Conservation (phyloP, 1,139 yeast genomes). For the Geotrichum carabidarum region DNA sequence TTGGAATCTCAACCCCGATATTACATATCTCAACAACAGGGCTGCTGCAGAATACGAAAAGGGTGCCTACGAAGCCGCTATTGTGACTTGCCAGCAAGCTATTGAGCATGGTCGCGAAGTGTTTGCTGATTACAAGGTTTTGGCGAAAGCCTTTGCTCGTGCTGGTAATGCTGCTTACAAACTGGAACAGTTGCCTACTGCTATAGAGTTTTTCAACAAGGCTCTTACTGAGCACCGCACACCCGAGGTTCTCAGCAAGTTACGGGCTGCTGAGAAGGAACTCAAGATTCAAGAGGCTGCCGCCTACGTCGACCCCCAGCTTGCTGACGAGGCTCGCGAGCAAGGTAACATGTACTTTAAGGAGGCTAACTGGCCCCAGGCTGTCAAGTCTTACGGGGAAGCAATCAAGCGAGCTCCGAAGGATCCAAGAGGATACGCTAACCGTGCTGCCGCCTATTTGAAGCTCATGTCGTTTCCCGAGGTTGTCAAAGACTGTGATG, state of each 20-base stretch:
- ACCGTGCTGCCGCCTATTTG: conserved; percentile 94
- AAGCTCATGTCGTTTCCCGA: conserved; percentile 97
- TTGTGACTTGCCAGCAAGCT: conserved; percentile 74
- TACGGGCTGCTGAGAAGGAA: conserved; percentile 82
- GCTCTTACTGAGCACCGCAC: conserved; percentile 96
- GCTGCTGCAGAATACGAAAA: conserved; percentile 98
- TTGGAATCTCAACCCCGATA: conserved; percentile 75
- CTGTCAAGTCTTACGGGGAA: conserved; percentile 90
- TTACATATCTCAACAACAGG: conserved; percentile 90
- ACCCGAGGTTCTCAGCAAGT: conserved; percentile 83
- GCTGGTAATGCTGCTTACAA: conserved; percentile 79
- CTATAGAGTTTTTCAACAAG: conserved; percentile 77
- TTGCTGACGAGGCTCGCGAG: conserved; percentile 93
- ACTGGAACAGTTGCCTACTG: conserved; percentile 63
- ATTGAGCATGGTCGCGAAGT: conserved; percentile 83
- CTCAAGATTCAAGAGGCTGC: conserved; percentile 71
- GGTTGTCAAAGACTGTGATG: conserved; percentile 86
- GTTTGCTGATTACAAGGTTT: conserved; percentile 85
- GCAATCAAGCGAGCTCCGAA: conserved; percentile 94
- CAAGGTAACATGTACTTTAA: conserved; percentile 86
- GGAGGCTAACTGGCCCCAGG: conserved; percentile 93
- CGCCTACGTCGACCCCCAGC: conserved; percentile 78
- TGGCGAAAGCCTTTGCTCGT: conserved; percentile 92
- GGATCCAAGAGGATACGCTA: conserved; percentile 95
- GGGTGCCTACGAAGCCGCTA: conserved; percentile 83